Evolutionary conservation across 257 asterid genomes (phyloP).

Genomic region (Capsicum pubescens): DNA sequence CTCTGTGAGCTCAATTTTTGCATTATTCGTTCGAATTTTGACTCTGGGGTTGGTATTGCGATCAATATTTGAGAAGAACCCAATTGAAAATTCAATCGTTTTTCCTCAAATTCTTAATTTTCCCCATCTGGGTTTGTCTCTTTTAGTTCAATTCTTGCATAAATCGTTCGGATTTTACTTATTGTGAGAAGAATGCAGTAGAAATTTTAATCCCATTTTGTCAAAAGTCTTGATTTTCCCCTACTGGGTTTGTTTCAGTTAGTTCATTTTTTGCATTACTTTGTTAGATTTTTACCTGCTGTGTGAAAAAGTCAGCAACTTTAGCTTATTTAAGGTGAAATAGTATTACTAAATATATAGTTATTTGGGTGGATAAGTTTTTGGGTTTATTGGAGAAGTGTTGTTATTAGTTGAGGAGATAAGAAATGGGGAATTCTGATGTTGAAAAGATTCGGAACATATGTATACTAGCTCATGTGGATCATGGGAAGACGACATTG

Average conservation of each 20-base stretch:
- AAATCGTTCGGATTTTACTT: too few relatives aligned
- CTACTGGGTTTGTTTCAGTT: neutral
- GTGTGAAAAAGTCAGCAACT: neutral
- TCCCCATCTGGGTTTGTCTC: neutral
- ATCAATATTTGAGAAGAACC: slow-evolving; percentile 26
- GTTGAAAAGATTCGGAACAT: slow-evolving; percentile 59
- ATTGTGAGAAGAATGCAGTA: too few relatives aligned
- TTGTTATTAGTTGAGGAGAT: neutral
- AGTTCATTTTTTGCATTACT: neutral
- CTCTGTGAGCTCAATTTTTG: neutral
- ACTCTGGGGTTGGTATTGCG: neutral
- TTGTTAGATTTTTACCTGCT: neutral
- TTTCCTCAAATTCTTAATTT: neutral
- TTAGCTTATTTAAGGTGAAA: neutral
- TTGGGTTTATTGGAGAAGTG: neutral
- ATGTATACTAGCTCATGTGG: slow-evolving; percentile 97
- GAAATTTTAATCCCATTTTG: neutral
- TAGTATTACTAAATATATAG: neutral
- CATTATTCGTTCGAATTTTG: neutral
- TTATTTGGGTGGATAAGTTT: neutral
- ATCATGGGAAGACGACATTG: slow-evolving; percentile 94
- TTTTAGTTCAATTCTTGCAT: neutral
- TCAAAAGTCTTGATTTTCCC: neutral
- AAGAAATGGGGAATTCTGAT: slow-evolving; percentile 44
- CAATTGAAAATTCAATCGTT: slow-evolving; percentile 8